A percentile compares a stretch with the other conserved stretches of the same genome.
Conservation (phyloP, 768 basidiomycete genomes). For the Mycena olivaceomarginata region DNA sequence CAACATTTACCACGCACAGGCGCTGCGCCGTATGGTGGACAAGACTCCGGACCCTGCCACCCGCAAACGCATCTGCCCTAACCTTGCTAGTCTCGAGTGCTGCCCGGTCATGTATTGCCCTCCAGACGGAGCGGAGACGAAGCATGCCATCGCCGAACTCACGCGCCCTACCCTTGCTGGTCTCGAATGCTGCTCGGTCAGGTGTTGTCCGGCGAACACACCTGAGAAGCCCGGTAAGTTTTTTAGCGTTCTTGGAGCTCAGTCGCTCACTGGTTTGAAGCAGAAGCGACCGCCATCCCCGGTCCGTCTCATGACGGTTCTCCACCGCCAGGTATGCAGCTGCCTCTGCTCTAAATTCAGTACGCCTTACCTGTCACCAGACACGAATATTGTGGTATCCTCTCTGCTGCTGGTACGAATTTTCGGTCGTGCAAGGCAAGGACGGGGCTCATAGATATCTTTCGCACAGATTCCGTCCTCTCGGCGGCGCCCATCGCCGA, state of each 20-base stretch:
- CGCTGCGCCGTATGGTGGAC: slow-evolving; percentile 5
- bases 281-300: too few relatives aligned
- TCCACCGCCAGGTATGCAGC: slow-evolving; percentile 6
- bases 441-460: neutral
- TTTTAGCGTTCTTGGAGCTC: neutral
- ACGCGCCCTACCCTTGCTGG: too few relatives aligned
- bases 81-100: neutral
- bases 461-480: neutral
- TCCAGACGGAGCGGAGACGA: neutral
- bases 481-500: neutral
- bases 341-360: neutral
- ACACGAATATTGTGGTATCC: neutral
- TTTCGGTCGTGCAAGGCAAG: neutral
- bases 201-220: neutral
- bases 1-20: neutral
- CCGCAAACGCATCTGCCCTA: neutral
- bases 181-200: neutral
- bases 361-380: neutral
- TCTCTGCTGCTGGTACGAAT: neutral
- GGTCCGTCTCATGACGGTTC: neutral
- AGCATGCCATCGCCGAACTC: neutral
- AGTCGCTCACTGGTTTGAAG: neutral
- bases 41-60: slow-evolving; percentile 1
- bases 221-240: neutral
- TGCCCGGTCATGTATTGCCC: neutral